These are phyloP conservation scores for Lodderomyces margitis DNA, from an alignment of 1,139 yeast species.

Conservation along the genomic window DNA sequence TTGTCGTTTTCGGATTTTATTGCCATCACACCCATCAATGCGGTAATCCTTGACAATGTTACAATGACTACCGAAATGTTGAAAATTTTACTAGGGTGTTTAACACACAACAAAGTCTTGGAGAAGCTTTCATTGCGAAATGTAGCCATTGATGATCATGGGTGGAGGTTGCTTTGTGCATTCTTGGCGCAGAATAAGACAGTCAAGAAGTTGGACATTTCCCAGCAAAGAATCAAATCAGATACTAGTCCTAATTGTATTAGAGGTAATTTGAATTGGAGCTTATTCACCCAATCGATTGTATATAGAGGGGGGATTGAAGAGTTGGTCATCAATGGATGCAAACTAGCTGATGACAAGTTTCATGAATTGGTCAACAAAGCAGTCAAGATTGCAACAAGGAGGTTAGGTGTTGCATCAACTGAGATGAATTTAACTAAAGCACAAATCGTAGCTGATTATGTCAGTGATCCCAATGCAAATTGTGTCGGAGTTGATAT, in stretches of 20 bases:
- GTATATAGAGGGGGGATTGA: slow-evolving; percentile 68
- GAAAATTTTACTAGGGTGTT: slow-evolving; percentile 60
- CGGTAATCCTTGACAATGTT: slow-evolving; percentile 81
- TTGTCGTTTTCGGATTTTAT: slow-evolving; percentile 86
- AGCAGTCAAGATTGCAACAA: slow-evolving; percentile 56
- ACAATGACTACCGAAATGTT: slow-evolving; percentile 80
- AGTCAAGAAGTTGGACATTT: slow-evolving; percentile 70
- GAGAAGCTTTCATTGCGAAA: slow-evolving; percentile 77
- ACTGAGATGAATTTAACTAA: slow-evolving; percentile 61
- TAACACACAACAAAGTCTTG: slow-evolving; percentile 54
- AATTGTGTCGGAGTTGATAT: slow-evolving; percentile 79
- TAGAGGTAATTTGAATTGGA: slow-evolving; percentile 78
- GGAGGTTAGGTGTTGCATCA: slow-evolving; percentile 75
- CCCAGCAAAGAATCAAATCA: slow-evolving; percentile 64
- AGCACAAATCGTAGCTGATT: slow-evolving; percentile 52
- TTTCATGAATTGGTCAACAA: slow-evolving; percentile 51
- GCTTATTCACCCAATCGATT: slow-evolving; percentile 58
- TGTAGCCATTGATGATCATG: slow-evolving; percentile 65
- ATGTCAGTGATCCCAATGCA: slow-evolving; percentile 56
- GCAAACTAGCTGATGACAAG: slow-evolving; percentile 54
- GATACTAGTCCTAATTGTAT: slow-evolving; percentile 45
- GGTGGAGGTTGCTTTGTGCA: slow-evolving; percentile 76
- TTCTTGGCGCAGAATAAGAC: slow-evolving; percentile 59
- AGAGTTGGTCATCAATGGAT: slow-evolving; percentile 80
- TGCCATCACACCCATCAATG: slow-evolving; percentile 77